These are phyloP conservation scores for Musa beccarii DNA, from an alignment of 176 grass and related monocot genomes.

Conservation along the genomic window DNA sequence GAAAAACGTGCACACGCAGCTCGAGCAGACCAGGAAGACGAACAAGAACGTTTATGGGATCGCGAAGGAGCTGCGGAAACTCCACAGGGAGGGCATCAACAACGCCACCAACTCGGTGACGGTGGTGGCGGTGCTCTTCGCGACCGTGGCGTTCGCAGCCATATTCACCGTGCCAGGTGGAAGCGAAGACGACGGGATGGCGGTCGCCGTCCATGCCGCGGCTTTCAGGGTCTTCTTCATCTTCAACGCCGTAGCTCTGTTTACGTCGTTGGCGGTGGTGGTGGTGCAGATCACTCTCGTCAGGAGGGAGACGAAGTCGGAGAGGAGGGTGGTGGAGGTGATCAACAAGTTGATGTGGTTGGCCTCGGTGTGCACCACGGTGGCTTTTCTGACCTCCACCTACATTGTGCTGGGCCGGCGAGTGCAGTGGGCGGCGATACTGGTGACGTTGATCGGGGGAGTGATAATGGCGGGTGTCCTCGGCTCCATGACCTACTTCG, in stretches of 20 bases:
- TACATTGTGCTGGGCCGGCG: conserved; percentile 83
- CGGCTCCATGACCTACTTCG: conserved; percentile 92
- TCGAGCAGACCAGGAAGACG: conserved; percentile 84
- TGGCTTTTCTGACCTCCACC: conserved; percentile 83
- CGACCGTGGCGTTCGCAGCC: conserved; percentile 82
- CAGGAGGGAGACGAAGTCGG: conserved; percentile 88
- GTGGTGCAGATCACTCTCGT: conserved; percentile 96
- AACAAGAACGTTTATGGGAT: conserved; percentile 97
- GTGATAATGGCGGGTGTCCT: conserved; percentile 82
- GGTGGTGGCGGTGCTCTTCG: conserved; percentile 89
- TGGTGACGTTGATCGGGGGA: conserved; percentile 77
- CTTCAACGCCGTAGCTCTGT: conserved; percentile 77
- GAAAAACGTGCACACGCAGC: conserved; percentile 90
- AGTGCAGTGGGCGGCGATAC: conserved; percentile 70
- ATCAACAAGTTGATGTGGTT: conserved; percentile 99
- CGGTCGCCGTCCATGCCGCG: conserved; percentile 36
- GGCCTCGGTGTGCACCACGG: conserved; percentile 89
- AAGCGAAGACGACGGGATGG: conserved; percentile 48
- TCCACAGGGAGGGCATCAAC: conserved; percentile 90
- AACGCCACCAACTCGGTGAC: conserved; percentile 97
- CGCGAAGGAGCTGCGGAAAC: conserved; percentile 84
- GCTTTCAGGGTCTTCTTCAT: conserved; percentile 94
- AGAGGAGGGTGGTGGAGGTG: conserved; percentile 76
- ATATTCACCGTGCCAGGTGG: conserved; percentile 95
- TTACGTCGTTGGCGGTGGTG: conserved; percentile 89